Percentiles rank a stretch among this genome's conserved stretches.
Evolutionary conservation across 2,329 filamentous ascomycete genomes (phyloP).

Genomic region (Colletotrichum ledebouriae): DNA sequence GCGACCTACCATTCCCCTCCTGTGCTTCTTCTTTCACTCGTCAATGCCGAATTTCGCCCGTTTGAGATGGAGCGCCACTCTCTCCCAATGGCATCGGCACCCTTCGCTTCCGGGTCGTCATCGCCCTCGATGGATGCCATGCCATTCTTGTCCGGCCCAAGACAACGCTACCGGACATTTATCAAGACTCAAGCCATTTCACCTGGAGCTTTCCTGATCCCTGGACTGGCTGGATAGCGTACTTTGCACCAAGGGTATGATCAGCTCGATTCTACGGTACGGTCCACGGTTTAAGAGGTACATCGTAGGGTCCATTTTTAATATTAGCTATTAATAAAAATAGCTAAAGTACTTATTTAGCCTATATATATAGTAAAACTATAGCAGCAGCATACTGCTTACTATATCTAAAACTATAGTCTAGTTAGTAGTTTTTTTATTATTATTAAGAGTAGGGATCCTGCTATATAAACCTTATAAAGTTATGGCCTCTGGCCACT

Average conservation of each 20-base stretch:
- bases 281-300: too few species aligned
- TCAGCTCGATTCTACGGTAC: too few species aligned
- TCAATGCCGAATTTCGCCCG: slow-evolving; percentile 38
- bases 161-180: background rate
- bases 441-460: too few species aligned
- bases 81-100: slow-evolving; percentile 16
- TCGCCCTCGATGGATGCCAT: background rate
- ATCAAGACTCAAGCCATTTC: slow-evolving; percentile 1
- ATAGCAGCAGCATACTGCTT: too few species aligned
- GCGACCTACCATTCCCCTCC: slow-evolving; percentile 24
- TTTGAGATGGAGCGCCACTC: slow-evolving; percentile 19
- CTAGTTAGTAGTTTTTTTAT: too few species aligned
- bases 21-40: background rate
- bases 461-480: too few species aligned
- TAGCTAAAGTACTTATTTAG: too few species aligned
- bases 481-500: too few species aligned
- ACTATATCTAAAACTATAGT: too few species aligned
- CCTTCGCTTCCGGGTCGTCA: slow-evolving; percentile 12
- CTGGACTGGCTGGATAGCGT: slow-evolving; percentile 19
- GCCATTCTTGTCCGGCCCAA: background rate
- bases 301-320: too few species aligned
- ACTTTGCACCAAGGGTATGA: background rate
- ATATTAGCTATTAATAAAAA: too few species aligned
- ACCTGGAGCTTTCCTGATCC: slow-evolving; percentile 1
- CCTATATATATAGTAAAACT: too few species aligned